These are phyloP conservation scores for Friedmanniomyces simplex DNA, from an alignment of 495 filamentous ascomycete genomes.

Conservation along the genomic window DNA sequence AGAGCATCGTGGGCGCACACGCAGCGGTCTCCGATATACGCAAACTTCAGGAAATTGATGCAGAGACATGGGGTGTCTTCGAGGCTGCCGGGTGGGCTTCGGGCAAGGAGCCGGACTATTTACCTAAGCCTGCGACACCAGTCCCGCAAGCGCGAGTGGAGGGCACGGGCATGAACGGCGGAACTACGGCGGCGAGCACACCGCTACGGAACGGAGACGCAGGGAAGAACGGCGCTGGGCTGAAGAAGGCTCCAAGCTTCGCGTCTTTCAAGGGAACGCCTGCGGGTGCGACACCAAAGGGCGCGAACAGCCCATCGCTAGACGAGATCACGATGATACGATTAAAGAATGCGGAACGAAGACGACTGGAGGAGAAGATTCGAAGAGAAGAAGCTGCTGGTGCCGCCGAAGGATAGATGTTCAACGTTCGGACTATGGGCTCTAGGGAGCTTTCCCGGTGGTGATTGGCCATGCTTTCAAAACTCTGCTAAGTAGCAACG, in stretches of 20 bases:
- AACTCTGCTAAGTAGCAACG: no score
- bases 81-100: conserved; percentile 50
- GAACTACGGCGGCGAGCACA: conserved; percentile 7
- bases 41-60: conserved; percentile 35
- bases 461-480: no score
- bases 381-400: conserved; percentile 35
- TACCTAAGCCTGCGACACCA: conserved; percentile 13
- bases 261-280: conserved; percentile 18
- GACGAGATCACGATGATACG: conserved; percentile 53
- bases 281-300: neutral
- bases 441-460: no score
- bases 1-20: conserved; percentile 50
- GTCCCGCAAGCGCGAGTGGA: neutral
- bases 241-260: conserved; percentile 7
- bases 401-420: no score
- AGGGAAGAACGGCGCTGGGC: no score
- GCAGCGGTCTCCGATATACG: conserved; percentile 44
- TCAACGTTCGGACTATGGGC: no score
- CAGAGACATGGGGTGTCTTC: conserved; percentile 36
- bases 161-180: neutral
- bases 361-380: conserved; percentile 46
- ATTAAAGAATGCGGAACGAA: conserved; percentile 51
- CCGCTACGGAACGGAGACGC: no score
- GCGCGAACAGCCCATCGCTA: conserved; percentile 38
- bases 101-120: conserved; percentile 35